A percentile compares a stretch with the other conserved stretches of the same genome.
Evolutionary conservation across 495 filamentous ascomycete species (phyloP).

Genomic region (Aspergillus hancockii): DNA sequence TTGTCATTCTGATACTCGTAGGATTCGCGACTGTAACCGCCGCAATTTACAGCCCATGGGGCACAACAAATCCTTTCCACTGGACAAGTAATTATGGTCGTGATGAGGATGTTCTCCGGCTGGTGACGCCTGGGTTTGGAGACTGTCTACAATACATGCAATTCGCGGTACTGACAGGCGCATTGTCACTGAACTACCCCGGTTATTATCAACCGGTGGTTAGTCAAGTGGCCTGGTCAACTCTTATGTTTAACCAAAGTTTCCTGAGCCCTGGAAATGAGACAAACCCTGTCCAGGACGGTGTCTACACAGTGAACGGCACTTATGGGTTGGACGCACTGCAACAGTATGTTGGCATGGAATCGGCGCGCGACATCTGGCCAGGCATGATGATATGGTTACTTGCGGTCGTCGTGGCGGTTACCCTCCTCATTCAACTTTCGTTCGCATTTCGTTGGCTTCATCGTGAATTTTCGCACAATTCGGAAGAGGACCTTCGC

Average conservation of each 20-base stretch:
- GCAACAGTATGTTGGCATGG: slow-evolving; percentile 84
- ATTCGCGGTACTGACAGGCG: slow-evolving; percentile 84
- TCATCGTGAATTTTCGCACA: slow-evolving; percentile 65
- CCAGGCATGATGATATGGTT: slow-evolving; percentile 88
- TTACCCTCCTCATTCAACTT: slow-evolving; percentile 73
- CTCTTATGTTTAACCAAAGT: slow-evolving; percentile 90
- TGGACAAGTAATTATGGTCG: slow-evolving; percentile 97
- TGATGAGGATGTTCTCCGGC: slow-evolving; percentile 85
- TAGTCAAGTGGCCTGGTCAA: slow-evolving; percentile 83
- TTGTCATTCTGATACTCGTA: slow-evolving; percentile 75
- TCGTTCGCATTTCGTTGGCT: slow-evolving; percentile 76
- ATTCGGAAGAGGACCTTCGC: slow-evolving; percentile 82
- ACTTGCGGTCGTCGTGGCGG: slow-evolving; percentile 65
- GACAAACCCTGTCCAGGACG: slow-evolving; percentile 69
- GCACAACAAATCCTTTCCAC: slow-evolving; percentile 80
- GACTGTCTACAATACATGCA: slow-evolving; percentile 98
- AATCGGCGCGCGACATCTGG: slow-evolving; percentile 79
- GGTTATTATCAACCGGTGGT: slow-evolving; percentile 92
- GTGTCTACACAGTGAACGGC: slow-evolving; percentile 72
- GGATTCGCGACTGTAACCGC: slow-evolving; percentile 80
- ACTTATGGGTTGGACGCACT: slow-evolving; percentile 76
- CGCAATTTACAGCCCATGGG: slow-evolving; percentile 90
- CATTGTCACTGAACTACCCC: slow-evolving; percentile 83
- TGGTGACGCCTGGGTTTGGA: slow-evolving; percentile 94
- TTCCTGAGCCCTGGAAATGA: slow-evolving; percentile 70